Evolutionary conservation across 1,284 basidiomycete genomes (phyloP), one percentile per base, ranked within the genome.

Genomic region (Trichosporon sp.): DNA sequence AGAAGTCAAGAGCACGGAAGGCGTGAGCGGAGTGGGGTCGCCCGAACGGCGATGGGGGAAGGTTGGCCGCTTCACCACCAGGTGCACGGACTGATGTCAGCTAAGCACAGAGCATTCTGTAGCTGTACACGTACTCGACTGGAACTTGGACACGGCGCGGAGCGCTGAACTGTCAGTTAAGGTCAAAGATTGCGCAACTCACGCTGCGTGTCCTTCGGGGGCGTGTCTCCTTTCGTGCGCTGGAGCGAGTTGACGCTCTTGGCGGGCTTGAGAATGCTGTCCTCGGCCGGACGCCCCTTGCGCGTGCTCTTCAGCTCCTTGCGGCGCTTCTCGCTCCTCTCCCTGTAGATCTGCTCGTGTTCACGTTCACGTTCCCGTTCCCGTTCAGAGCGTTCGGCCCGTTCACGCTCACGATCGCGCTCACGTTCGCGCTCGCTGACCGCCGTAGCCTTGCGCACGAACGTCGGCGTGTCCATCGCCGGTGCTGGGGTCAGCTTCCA

Each of bases 391-490:
- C 38, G 38, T 12, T 40, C 38, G 38, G 38, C 38, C 7, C 38
- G 38, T 12, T 40, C 38, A 40, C 38, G 38, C 11, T 40, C 38
- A 10, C 38, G 38, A 6, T 40, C 38, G 38, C 38, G 43, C 16
- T 46, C 43, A 14, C 43, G 43, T 5, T 46, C 43, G 43, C 43
- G 16, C 16, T 5, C 2, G 11, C 56, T 54, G 12, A 40, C 31
- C 31, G 69, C 31, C 31, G 69, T 74, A 7, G 81, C 83, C 7
- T 77, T 76, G 19, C 82, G 77, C 12, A 83, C 79, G 69, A 84
- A 83, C 59, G 80, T 77, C 14, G 83, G 83, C 12, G 83, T 83
- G 69, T 78, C 71, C 71, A 81, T 75, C 14, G 78, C 77, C 10
- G 75, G 75, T n/a, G 76, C 74, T 32, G 70, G 65, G 21, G 68